These are phyloP conservation scores for Lepiota venenata DNA, from an alignment of 768 basidiomycete genomes.

Conservation along the genomic window DNA sequence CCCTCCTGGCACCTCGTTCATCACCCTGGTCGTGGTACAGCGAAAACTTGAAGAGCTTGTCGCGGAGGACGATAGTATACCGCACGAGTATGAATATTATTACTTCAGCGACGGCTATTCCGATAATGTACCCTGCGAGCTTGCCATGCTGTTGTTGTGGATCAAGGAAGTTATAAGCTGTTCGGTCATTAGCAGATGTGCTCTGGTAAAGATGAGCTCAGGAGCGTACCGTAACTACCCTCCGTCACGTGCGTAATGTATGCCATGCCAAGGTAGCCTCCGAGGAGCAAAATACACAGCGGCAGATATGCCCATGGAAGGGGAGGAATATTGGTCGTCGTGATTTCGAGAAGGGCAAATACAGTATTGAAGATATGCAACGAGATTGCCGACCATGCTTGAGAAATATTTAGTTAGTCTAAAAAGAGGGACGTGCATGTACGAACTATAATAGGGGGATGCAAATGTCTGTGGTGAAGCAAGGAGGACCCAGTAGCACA, in stretches of 20 bases:
- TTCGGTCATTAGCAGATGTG: background rate
- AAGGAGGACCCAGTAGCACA: slow-evolving; percentile 61
- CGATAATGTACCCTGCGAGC: slow-evolving; percentile 59
- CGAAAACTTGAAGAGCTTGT: background rate
- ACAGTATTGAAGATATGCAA: slow-evolving; percentile 55
- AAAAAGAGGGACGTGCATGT: background rate
- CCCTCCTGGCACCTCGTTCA: background rate
- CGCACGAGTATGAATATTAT: slow-evolving; percentile 51
- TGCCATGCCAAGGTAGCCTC: slow-evolving; percentile 56
- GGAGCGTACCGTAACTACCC: slow-evolving; percentile 56
- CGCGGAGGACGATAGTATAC: slow-evolving; percentile 34
- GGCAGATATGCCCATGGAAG: slow-evolving; percentile 49
- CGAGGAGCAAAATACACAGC: slow-evolving; percentile 47
- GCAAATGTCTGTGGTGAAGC: slow-evolving; percentile 39
- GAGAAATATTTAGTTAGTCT: background rate
- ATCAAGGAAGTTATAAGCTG: slow-evolving; percentile 64
- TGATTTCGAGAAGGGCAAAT: slow-evolving; percentile 56
- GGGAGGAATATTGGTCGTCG: slow-evolving; percentile 46
- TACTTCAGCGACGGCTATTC: slow-evolving; percentile 47
- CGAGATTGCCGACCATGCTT: slow-evolving; percentile 58
- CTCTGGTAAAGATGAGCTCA: background rate
- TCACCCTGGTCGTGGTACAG: background rate
- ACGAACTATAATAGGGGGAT: background rate
- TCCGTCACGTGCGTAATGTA: slow-evolving; percentile 60
- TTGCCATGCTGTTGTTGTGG: slow-evolving; percentile 38